Evolutionary conservation across 2,329 filamentous ascomycete genomes (phyloP), one percentile per base, ranked within the genome.

Genomic region (Gnomoniopsis sp.): DNA sequence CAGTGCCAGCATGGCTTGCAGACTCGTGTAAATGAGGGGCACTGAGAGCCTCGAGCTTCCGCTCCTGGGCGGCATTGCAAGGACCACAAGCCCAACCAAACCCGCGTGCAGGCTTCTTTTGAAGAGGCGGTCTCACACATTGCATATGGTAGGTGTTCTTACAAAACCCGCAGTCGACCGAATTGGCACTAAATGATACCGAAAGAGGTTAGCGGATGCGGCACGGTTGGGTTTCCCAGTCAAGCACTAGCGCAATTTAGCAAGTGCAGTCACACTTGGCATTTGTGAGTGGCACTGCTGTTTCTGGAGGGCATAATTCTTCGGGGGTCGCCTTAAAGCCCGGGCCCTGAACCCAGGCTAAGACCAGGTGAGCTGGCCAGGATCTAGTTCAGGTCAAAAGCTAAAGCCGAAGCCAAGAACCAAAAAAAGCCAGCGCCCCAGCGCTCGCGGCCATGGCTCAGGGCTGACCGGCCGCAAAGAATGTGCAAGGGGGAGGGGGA

Each of bases 81-180:
- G 93, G 89, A 56, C 91, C 95, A 73, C 95, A 99, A 33, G 95
- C 93, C 95, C 95, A 99, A 4, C 92, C 95, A 75, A 99, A 99
- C 43, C 95, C 95, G 73, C 95, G 88, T 49, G 93, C 96, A 21
- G 95, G 95, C 74, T 99, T 99, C 74, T 97, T 99, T 55, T 92
- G 82, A 63, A 99, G 75, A 41, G 93, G 91, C 44, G 95, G 95
- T 62, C 89, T 88, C 58, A 99, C 95, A 73, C 95, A 99, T 69
- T 93, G 91, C 93, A 99, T 98, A 77, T 99, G 95, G 75, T 97
- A 99, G 15, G 93, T 98, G 72, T 92, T 88, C 70, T 88, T 85
- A 74, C 95, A 99, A 57, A 97, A 92, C 48, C 93, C 95, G 73
- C 95, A 99, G 72, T 98, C 93, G 23, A 98, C 95, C 43, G 95